A percentile compares a stretch with the other conserved stretches of the same genome.
Conservation (phyloP, 768 basidiomycete species). For the Lactifluus volemus region DNA sequence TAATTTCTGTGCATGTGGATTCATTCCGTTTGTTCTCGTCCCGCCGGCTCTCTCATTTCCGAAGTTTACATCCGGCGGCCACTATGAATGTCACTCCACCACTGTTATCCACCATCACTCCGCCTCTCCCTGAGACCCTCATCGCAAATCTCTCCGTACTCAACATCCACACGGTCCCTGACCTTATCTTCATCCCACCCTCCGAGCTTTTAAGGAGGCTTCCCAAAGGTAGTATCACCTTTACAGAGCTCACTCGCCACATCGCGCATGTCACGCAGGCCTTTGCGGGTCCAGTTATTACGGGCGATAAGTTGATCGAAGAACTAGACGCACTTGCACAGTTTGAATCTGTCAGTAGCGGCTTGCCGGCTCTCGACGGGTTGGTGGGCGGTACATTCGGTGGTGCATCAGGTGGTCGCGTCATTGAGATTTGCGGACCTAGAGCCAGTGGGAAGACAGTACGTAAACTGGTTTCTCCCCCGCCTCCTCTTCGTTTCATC, state of each 20-base stretch:
- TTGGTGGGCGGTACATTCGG: slow-evolving; percentile 40
- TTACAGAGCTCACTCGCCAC: slow-evolving; percentile 6
- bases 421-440: slow-evolving; percentile 66
- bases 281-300: slow-evolving; percentile 10
- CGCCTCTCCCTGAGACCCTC: slow-evolving; percentile 11
- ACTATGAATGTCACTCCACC: slow-evolving; percentile 5
- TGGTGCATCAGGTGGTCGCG: slow-evolving; percentile 29
- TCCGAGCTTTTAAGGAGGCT: slow-evolving; percentile 5
- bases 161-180: slow-evolving; percentile 12
- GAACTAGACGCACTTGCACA: slow-evolving; percentile 21
- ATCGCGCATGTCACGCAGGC: slow-evolving; percentile 11
- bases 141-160: slow-evolving; percentile 8
- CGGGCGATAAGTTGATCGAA: slow-evolving; percentile 26
- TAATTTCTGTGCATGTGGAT: not conserved
- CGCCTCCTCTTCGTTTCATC: not conserved
- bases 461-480: slow-evolving; percentile 20
- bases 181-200: slow-evolving; percentile 10
- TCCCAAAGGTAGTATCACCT: slow-evolving; percentile 14
- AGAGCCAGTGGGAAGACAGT: slow-evolving; percentile 64
- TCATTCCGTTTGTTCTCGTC: not conserved
- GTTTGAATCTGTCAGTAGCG: slow-evolving; percentile 26
- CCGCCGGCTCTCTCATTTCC: not conserved
- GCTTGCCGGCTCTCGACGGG: slow-evolving; percentile 42
- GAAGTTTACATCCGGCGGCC: not conserved
- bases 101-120: not conserved